phyloP scores from a whole-genome alignment of 1,139 yeast genomes.

The Tardiomyces digboiensis region DNA sequence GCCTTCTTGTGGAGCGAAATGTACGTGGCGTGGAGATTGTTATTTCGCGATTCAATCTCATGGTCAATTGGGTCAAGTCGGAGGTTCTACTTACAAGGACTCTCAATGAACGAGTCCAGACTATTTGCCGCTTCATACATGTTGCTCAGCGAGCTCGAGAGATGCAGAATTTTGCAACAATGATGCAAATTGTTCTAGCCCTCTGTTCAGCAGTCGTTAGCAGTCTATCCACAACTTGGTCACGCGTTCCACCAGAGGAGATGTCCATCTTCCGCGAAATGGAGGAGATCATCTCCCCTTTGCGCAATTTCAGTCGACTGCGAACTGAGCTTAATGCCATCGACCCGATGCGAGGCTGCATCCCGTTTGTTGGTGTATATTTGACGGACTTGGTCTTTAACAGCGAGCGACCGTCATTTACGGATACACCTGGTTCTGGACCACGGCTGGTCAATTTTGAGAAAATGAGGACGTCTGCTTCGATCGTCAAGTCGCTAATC shows the following conservation, averaged over 20 bases:
- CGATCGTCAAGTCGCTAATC: slow-evolving; percentile 67
- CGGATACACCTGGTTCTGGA: slow-evolving; percentile 1
- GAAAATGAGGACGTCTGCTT: slow-evolving; percentile 68
- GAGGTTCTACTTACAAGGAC: slow-evolving; percentile 67
- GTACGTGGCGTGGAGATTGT: slow-evolving; percentile 67
- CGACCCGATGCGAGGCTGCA: slow-evolving; percentile 61
- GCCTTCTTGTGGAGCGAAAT: slow-evolving; percentile 54
- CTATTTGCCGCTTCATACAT: slow-evolving; percentile 75
- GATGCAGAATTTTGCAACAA: slow-evolving; percentile 77
- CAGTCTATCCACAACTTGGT: slow-evolving; percentile 65
- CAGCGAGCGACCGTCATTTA: slow-evolving; percentile 44
- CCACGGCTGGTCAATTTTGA: slow-evolving; percentile 44
- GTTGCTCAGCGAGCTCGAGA: slow-evolving; percentile 55
- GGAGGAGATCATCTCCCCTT: slow-evolving; percentile 45
- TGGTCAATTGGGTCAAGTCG: slow-evolving; percentile 85
- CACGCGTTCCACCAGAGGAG: slow-evolving; percentile 41
- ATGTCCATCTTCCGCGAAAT: slow-evolving; percentile 29
- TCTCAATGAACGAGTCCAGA: slow-evolving; percentile 47
- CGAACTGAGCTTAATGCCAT: slow-evolving; percentile 53
- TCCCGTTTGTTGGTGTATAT: slow-evolving; percentile 84
- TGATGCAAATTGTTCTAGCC: slow-evolving; percentile 82
- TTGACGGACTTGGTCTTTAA: slow-evolving; percentile 76
- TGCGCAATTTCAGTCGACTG: slow-evolving; percentile 57
- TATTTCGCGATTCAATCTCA: slow-evolving; percentile 79
- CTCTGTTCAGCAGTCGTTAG: slow-evolving; percentile 63